Base-by-base conservation (phyloP, 2,329 filamentous ascomycete species). In the Aspergillus fructus region DNA sequence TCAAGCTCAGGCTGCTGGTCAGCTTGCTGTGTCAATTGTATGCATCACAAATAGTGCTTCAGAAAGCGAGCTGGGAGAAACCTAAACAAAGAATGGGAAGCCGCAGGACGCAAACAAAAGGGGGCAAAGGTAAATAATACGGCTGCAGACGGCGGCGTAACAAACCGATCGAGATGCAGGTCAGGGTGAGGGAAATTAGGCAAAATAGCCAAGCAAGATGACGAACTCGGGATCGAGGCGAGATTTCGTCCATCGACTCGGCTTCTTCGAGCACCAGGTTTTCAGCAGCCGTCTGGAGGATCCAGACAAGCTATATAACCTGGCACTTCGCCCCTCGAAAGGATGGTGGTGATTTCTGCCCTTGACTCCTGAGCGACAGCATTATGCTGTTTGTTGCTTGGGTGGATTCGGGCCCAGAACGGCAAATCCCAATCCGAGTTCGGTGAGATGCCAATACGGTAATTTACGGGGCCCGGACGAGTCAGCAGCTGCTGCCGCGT, bases 231-330 rank as follows among this genome's bases (percentile, higher is more conserved):
- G 41, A 51, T 30, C 49, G 39, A 27, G 50, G 7, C 11, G 24
- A 15, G 12, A 27, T 39, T 27, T 23, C 8, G n/a, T 43, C 19
- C n/a, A 12, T 23, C 49, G 19, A 19, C 27, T 33, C 50, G 50
- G 41, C 30, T 39, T 37, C 30, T 9, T 24, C 17, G 17, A 37
- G 15, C 13, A 19, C 30, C 27, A 19, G 12, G 37, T 46, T 46
- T 39, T 41, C 42, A 15, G 12, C 43, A 17, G 42, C 15, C 8
- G 12, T 33, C 15, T 19, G n/a, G 15, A 40, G 42, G 50, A 53
- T 46, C 41, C 41, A 53, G 41, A 17, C 11, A 39, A 30, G 39
- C 40, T 61, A 61, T 61, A 61, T 56, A 61, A 55, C 30, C 47
- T 5, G 56, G 49, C 33, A 15, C 42, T 9, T 47, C 57, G 53